A percentile compares a stretch with the other conserved stretches of the same genome.
These are phyloP conservation scores for Cryomyces antarcticus DNA, from an alignment of 495 filamentous ascomycete genomes.

Conservation along the genomic window DNA sequence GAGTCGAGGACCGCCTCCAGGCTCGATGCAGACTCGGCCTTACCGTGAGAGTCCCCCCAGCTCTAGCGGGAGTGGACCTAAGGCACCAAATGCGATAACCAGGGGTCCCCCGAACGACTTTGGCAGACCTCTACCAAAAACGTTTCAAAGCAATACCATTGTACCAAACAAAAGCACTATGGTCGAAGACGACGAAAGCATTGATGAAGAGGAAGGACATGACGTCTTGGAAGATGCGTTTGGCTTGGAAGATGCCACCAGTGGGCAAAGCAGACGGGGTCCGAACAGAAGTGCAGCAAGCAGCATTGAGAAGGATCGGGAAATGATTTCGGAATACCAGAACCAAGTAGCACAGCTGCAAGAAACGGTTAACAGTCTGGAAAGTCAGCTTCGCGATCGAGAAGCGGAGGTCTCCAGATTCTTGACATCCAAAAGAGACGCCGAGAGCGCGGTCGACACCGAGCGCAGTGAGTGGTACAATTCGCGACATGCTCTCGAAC, in stretches of 20 bases:
- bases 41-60: not conserved
- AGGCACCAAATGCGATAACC: constrained; percentile 18
- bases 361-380: constrained; percentile 52
- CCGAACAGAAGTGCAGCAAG: constrained; percentile 22
- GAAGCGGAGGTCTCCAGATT: constrained; percentile 34
- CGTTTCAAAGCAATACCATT: constrained; percentile 88
- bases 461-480: constrained; percentile 54
- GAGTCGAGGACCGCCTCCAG: not conserved
- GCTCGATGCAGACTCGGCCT: not conserved
- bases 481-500: constrained; percentile 52
- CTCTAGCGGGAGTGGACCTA: constrained; percentile 1
- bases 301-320: constrained; percentile 4
- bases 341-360: constrained; percentile 53
- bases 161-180: constrained; percentile 95
- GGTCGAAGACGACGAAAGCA: constrained; percentile 80
- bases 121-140: constrained; percentile 56
- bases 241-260: constrained; percentile 30
- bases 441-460: constrained; percentile 14
- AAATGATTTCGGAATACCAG: constrained; percentile 25
- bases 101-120: constrained; percentile 13
- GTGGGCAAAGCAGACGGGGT: constrained; percentile 19
- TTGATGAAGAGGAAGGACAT: constrained; percentile 41
- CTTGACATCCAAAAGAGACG: constrained; percentile 12
- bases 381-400: constrained; percentile 34
- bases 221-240: constrained; percentile 46